Conservation (phyloP, 176 grass and related monocot species). For the Oryza officinalis region DNA sequence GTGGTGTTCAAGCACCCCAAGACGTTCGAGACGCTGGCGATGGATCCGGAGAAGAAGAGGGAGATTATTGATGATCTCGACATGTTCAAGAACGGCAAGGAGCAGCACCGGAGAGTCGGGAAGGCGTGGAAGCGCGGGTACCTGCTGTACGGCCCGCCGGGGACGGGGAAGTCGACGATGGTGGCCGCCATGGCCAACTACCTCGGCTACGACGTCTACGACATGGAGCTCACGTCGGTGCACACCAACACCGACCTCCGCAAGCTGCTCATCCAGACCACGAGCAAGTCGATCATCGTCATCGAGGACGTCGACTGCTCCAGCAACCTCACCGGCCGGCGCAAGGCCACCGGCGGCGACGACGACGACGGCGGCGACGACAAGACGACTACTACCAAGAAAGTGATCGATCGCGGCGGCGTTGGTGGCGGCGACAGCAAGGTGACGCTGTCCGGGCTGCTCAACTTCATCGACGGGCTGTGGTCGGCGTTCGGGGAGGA, state of each 20-base stretch:
- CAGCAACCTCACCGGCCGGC: constrained; percentile 50
- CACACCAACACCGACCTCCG: constrained; percentile 49
- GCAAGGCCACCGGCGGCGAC: not conserved
- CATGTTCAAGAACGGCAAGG: constrained; percentile 14
- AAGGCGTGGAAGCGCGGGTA: constrained; percentile 51
- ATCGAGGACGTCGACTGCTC: constrained; percentile 95
- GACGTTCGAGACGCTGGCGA: constrained; percentile 38
- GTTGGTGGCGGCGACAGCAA: not conserved
- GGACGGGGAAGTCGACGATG: constrained; percentile 49
- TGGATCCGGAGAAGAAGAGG: constrained; percentile 37
- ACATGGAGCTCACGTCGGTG: constrained; percentile 47
- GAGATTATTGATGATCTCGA: constrained; percentile 33
- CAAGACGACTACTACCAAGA: not conserved
- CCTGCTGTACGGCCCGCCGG: constrained; percentile 45
- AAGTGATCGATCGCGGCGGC: not conserved
- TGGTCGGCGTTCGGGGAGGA: constrained; percentile 40
- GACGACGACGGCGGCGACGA: no score
- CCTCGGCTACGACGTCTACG: constrained; percentile 45
- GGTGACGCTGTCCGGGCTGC: constrained; percentile 35
- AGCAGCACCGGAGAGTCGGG: constrained; percentile 8
- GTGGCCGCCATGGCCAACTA: constrained; percentile 46
- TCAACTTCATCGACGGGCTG: constrained; percentile 45
- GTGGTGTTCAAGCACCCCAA: constrained; percentile 39
- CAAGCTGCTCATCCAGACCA: constrained; percentile 54
- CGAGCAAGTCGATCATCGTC: constrained; percentile 65